A percentile compares a stretch with the other conserved stretches of the same genome.
phyloP scores from a whole-genome alignment of 2,329 filamentous ascomycete species.

The Exophiala phaeomuriformis region DNA sequence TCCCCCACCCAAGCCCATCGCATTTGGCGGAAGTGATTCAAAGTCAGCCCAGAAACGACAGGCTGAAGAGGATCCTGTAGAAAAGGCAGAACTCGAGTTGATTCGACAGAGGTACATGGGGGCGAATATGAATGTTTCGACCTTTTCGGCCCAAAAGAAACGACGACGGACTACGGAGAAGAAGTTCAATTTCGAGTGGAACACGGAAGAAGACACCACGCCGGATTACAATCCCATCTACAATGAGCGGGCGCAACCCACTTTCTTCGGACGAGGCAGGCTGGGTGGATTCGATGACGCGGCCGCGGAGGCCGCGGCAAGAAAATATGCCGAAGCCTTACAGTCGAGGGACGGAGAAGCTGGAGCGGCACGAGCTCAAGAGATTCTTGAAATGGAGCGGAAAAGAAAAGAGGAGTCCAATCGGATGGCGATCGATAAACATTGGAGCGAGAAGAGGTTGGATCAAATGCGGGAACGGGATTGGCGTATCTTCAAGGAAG shows the following conservation, averaged over 20 bases:
- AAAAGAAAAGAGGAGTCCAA: slow-evolving; percentile 64
- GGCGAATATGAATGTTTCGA: slow-evolving; percentile 75
- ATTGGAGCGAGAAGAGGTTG: slow-evolving; percentile 91
- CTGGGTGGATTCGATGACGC: slow-evolving; percentile 60
- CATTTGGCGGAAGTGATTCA: slow-evolving; percentile 32
- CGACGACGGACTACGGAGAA: slow-evolving; percentile 83
- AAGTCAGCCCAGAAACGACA: slow-evolving; percentile 38
- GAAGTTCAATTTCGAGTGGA: slow-evolving; percentile 99
- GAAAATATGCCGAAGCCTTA: slow-evolving; percentile 60
- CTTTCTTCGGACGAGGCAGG: slow-evolving; percentile 62
- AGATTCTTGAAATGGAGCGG: slow-evolving; percentile 78
- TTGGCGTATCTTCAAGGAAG: slow-evolving; percentile 99
- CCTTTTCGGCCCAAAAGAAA: slow-evolving; percentile 94
- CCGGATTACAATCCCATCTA: slow-evolving; percentile 76
- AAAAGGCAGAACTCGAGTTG: slow-evolving; percentile 65
- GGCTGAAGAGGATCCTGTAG: slow-evolving; percentile 44
- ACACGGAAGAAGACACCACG: slow-evolving; percentile 86
- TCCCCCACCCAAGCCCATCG: slow-evolving; percentile 38
- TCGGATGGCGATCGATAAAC: slow-evolving; percentile 73
- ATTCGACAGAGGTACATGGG: slow-evolving; percentile 84
- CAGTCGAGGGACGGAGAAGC: slow-evolving; percentile 68
- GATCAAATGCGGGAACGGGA: slow-evolving; percentile 94
- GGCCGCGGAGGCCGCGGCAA: slow-evolving; percentile 44
- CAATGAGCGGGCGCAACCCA: slow-evolving; percentile 57
- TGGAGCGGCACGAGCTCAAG: slow-evolving; percentile 66